Evolutionary conservation across 2,329 filamentous ascomycete genomes (phyloP).

Genomic region (Stemphylium lycopersici): DNA sequence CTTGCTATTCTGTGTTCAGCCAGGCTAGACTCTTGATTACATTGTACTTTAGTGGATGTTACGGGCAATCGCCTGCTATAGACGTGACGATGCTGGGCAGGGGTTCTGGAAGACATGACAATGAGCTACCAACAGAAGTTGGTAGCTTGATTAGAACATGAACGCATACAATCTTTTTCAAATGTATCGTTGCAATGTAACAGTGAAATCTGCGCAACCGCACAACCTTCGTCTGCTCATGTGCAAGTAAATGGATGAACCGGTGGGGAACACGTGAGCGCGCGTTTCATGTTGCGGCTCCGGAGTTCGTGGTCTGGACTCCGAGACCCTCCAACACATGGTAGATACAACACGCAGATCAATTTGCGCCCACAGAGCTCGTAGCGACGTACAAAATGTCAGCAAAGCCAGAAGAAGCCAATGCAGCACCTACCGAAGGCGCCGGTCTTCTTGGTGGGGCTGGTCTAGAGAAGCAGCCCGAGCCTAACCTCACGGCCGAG

Average conservation of each 20-base stretch:
- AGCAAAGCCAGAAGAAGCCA: slow-evolving; percentile 23
- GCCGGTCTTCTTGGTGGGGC: slow-evolving; percentile 13
- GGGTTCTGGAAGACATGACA: not conserved
- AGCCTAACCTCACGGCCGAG: slow-evolving; percentile 18
- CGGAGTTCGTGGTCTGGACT: slow-evolving; percentile 19
- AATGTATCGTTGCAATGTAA: not conserved
- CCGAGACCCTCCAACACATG: slow-evolving; percentile 11
- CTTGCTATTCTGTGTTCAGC: not conserved
- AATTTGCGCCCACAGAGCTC: not conserved
- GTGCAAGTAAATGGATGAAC: not conserved
- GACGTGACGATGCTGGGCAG: not conserved
- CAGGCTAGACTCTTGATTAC: not conserved
- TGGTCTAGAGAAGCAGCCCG: slow-evolving; percentile 24
- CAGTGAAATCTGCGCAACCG: not conserved
- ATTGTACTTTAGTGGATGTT: not conserved
- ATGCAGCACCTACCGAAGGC: slow-evolving; percentile 19
- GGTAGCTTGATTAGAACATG: not conserved
- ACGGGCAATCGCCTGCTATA: not conserved
- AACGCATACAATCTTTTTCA: not conserved
- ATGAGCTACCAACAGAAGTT: not conserved
- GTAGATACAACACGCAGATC: slow-evolving; percentile 6
- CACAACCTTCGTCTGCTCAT: not conserved
- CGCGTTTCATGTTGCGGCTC: slow-evolving; percentile 14
- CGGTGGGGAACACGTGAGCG: slow-evolving; percentile 17
- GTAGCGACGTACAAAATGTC: slow-evolving; percentile 20